phyloP scores from a whole-genome alignment of 495 filamentous ascomycete species.

The Penicillium fimorum region DNA sequence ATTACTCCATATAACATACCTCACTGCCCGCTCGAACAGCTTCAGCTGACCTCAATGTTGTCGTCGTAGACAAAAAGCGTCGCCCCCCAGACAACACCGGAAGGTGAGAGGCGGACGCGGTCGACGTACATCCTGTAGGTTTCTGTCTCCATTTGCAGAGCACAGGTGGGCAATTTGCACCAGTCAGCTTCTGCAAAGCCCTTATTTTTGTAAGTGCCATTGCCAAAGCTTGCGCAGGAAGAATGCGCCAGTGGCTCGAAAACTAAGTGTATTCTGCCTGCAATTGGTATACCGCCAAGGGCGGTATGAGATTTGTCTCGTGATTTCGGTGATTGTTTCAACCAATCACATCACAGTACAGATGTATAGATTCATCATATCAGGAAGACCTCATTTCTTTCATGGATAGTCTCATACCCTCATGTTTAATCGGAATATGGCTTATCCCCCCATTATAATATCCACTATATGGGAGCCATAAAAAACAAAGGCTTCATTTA shows the following conservation, averaged over 20 bases:
- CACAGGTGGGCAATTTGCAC: slow-evolving; percentile 7
- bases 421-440: background rate
- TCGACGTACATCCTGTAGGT: background rate
- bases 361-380: background rate
- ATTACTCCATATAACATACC: slow-evolving; percentile 8
- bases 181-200: slow-evolving; percentile 21
- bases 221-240: slow-evolving; percentile 21
- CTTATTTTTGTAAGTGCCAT: slow-evolving; percentile 29
- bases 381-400: background rate
- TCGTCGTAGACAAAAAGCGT: slow-evolving; percentile 17
- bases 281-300: slow-evolving; percentile 13
- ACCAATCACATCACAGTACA: background rate
- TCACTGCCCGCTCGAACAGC: slow-evolving; percentile 1
- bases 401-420: background rate
- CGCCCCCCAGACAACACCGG: background rate
- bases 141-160: slow-evolving; percentile 6
- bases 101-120: background rate
- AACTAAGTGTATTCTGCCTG: slow-evolving; percentile 21
- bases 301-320: slow-evolving; percentile 11
- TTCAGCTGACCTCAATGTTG: slow-evolving; percentile 5
- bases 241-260: slow-evolving; percentile 14
- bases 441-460: background rate
- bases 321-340: background rate
- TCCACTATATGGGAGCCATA: too few species aligned
- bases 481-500: background rate